These are phyloP conservation scores for Pseudogymnoascus sp. DNA, from an alignment of 2,329 filamentous ascomycete genomes.

Conservation along the genomic window DNA sequence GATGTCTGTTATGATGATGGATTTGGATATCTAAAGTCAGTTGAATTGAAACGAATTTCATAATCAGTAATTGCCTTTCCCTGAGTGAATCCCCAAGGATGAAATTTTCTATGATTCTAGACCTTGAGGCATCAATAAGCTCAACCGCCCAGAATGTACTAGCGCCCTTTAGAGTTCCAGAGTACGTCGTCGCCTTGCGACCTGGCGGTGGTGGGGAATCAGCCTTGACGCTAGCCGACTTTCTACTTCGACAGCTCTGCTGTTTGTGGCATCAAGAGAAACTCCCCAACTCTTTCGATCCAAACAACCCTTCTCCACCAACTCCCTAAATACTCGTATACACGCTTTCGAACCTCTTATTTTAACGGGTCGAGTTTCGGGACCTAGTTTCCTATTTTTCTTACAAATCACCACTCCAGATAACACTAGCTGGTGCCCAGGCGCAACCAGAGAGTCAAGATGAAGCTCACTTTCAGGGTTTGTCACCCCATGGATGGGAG, in stretches of 20 bases:
- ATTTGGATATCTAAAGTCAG: constrained; percentile 3
- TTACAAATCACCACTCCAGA: background rate
- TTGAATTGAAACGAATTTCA: background rate
- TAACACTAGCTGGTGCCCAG: background rate
- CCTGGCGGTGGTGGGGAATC: constrained; percentile 1
- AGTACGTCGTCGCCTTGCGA: constrained; percentile 1
- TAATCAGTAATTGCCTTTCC: background rate
- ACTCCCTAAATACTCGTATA: background rate
- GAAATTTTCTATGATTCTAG: background rate
- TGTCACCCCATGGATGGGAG: constrained; percentile 22
- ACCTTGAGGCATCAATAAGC: background rate
- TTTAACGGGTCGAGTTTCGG: background rate
- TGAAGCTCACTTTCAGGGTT: constrained; percentile 69
- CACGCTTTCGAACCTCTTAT: background rate
- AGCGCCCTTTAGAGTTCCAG: background rate
- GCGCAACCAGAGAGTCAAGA: constrained; percentile 33
- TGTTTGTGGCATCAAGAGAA: background rate
- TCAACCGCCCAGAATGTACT: background rate
- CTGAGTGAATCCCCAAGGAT: background rate
- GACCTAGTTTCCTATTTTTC: background rate
- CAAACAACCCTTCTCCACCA: background rate
- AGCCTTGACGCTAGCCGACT: constrained; percentile 1
- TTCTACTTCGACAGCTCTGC: constrained; percentile 4
- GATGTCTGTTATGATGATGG: background rate
- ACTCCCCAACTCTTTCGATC: background rate